Conservation (phyloP, 768 basidiomycete species). For the Candolleomyces efflorescens region DNA sequence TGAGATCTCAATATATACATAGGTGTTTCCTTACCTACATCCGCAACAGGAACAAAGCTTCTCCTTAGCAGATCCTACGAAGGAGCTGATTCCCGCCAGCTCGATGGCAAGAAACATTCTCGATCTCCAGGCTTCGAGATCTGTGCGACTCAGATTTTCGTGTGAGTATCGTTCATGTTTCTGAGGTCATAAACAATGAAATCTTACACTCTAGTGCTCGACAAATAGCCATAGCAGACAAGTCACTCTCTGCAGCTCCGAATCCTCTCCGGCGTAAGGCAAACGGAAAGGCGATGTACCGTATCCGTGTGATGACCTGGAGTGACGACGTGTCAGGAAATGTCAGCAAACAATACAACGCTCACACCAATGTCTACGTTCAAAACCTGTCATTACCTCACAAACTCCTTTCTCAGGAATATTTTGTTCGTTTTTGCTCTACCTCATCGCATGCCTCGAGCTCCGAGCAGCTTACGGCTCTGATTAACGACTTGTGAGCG, state of each 20-base stretch:
- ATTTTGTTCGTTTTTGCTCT: slow-evolving; percentile 5
- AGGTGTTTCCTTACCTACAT: too few species aligned
- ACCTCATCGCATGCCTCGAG: slow-evolving; percentile 5
- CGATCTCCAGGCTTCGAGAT: too few species aligned
- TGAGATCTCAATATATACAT: too few species aligned
- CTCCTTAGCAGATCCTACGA: too few species aligned
- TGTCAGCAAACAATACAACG: slow-evolving; percentile 30
- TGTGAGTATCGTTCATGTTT: too few species aligned
- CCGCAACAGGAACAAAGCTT: too few species aligned
- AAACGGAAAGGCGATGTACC: slow-evolving; percentile 10
- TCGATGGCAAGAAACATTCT: too few species aligned
- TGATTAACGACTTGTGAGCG: neutral
- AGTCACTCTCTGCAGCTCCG: neutral
- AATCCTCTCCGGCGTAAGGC: neutral
- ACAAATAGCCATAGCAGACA: too few species aligned
- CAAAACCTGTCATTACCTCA: slow-evolving; percentile 1
- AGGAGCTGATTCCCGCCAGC: too few species aligned
- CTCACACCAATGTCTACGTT: slow-evolving; percentile 17
- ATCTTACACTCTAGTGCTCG: too few species aligned
- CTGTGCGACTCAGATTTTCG: too few species aligned
- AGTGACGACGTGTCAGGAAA: slow-evolving; percentile 31
- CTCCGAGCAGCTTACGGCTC: slow-evolving; percentile 3
- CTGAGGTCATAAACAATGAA: too few species aligned
- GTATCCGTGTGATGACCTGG: slow-evolving; percentile 18
- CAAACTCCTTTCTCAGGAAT: slow-evolving; percentile 1